Evolutionary conservation across 768 basidiomycete genomes (phyloP), one percentile per base, ranked within the genome.

Genomic region (Psilocybe azurescens): DNA sequence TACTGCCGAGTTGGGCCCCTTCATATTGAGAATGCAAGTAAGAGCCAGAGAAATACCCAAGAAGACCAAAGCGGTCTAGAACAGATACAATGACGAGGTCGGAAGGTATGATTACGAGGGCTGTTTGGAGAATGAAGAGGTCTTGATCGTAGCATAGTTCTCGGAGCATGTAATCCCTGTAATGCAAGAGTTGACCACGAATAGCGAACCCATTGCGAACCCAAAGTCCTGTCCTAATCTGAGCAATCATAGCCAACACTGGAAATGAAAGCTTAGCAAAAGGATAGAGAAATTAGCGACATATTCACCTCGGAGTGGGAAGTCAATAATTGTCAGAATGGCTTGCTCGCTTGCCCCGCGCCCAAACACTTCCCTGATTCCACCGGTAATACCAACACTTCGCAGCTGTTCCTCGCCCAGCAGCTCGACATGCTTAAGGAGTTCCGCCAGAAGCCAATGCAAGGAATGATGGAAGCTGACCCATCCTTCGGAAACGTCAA

Each of bases 61-160:
- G 72, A 5, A 98, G 83, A 28, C 89, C 89, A 75, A 96, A 99
- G 3, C 96, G 89, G 69, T 98, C 94, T 54, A 99, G 86, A 70
- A 97, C 88, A 67, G 89, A 87, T 69, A 94, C 87, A 61, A 98
- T 79, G 70, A 97, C 86, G 24, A 85, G 80, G 67, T 91, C 83
- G 3, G 94, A 93, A 46, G 90, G 88, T 53, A 95, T 81, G 47
- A 91, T 80, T 69, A 91, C 83, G 54, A 99, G 85, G 0, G 90
- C 89, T 0, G 89, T 85, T 76, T 99, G 96, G 2, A 99, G 83
- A 62, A 97, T 86, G 80, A 89, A 95, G 16, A 97, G 80, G 66
- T 88, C 97, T 73, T 98, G 95, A 73, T 99, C 97, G 71, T 97
- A 96, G 69, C 97, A 97, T 5, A 95, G 83, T 73, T 99, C 97